Conservation (phyloP, 805 yeast species). For the Candida khao-thaluensis region DNA sequence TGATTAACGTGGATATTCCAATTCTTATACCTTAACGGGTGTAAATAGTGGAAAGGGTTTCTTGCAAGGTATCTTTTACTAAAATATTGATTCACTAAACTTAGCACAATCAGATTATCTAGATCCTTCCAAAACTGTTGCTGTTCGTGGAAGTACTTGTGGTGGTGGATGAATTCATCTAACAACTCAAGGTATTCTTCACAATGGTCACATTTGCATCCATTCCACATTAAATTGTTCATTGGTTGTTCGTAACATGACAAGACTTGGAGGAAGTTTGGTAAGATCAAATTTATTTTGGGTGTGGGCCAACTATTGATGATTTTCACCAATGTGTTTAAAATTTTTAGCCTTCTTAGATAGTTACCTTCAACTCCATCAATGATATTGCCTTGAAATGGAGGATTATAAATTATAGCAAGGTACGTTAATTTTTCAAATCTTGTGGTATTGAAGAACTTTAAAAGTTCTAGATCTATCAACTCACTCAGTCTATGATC, state of each 20-base stretch:
- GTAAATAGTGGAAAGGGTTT: constrained; percentile 13
- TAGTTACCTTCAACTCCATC: constrained; percentile 79
- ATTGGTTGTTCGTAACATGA: constrained; percentile 70
- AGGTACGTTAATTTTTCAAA: constrained; percentile 33
- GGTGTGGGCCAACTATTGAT: constrained; percentile 8
- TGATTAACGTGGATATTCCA: constrained; percentile 15
- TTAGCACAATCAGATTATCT: constrained; percentile 57
- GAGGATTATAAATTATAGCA: constrained; percentile 58
- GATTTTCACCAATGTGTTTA: constrained; percentile 25
- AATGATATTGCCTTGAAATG: constrained; percentile 51
- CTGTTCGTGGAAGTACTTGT: constrained; percentile 52
- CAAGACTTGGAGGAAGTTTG: constrained; percentile 57
- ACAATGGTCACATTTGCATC: constrained; percentile 66
- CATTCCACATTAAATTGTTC: constrained; percentile 75
- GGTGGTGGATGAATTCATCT: constrained; percentile 63
- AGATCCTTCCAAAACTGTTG: constrained; percentile 56
- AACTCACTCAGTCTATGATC: constrained; percentile 31
- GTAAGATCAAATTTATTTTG: constrained; percentile 48
- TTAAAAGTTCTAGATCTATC: constrained; percentile 43
- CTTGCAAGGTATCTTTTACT: constrained; percentile 6
- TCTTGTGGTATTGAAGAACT: constrained; percentile 1
- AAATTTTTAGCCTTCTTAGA: constrained; percentile 54
- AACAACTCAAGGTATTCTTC: constrained; percentile 45
- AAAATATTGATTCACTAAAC: constrained; percentile 42
- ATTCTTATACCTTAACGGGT: constrained; percentile 1